Base-by-base conservation (phyloP, 306 rosid genomes). In the Malus asiatica region DNA sequence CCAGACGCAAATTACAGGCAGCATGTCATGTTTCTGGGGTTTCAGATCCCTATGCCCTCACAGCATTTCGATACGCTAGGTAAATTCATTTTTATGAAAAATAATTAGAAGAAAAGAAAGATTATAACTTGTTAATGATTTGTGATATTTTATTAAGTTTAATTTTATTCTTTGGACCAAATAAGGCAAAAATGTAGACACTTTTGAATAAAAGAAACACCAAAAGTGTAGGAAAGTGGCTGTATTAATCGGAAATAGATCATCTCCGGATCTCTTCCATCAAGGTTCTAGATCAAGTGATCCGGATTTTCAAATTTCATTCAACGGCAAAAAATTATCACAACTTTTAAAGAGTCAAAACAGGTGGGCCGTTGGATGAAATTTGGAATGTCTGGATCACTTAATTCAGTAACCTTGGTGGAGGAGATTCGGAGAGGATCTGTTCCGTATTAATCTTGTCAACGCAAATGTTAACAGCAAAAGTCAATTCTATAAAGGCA, bases 1-100 rank as follows among this genome's bases (percentile, higher is more conserved):
- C 74, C 88, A 75, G 79, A 48, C 66, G 66, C 76, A 38, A 42
- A 30, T 79, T 84, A 60, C 58, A 53, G 68, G 33, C 19, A 64
- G 9, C 9, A 38, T 38, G 42, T 38, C 76, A 69, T 90, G 84
- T 85, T 87, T 83, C 86, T 80, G 87, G 72, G 46, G 64, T 79
- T 82, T 83, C 77, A 82, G 91, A 90, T 87, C 88, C 91, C 86
- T 68, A 23, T 76, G 66, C 40, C 76, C 40, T 35, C 40, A 7
- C 40, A 35, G 9, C 40, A 6, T 35, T 35, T 35, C 40, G 6
- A 5, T 33, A 5, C 8, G 1, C 1, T 33, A 1, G 38, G 38
- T 32, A 32, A 32, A 32, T 32, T 32, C 35, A 32, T 32, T 32
- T 32, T 32, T 6, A 32, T 32, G 6, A 32, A 32, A 32, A 33